Percentiles rank a stretch among this genome's conserved stretches.
Conservation (phyloP, 169 alveolate genomes). For the Cryptosporidium muris region DNA sequence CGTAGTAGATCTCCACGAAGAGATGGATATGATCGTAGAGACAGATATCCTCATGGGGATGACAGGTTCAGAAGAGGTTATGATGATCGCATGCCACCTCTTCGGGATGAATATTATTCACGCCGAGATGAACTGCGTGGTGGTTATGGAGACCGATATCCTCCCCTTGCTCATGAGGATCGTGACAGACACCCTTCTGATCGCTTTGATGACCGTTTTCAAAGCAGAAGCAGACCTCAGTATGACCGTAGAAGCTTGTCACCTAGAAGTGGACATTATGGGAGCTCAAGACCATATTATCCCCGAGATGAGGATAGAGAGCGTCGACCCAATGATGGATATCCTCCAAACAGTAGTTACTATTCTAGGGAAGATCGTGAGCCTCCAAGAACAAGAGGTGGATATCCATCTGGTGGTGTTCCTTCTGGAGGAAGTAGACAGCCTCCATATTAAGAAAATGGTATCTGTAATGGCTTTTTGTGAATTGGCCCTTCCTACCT, state of each 20-base stretch:
- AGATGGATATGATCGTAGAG: constrained; percentile 60
- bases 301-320: constrained; percentile 46
- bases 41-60: constrained; percentile 43
- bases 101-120: constrained; percentile 44
- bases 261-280: constrained; percentile 56
- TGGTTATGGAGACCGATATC: constrained; percentile 54
- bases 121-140: constrained; percentile 57
- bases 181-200: constrained; percentile 64
- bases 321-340: constrained; percentile 40
- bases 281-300: constrained; percentile 35
- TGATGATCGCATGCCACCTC: constrained; percentile 69
- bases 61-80: constrained; percentile 64
- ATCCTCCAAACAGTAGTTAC: constrained; percentile 19
- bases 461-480: too few species aligned
- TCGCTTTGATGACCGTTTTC: constrained; percentile 63
- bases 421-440: constrained; percentile 22
- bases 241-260: constrained; percentile 68
- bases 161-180: constrained; percentile 31
- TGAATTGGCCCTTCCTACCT: too few species aligned
- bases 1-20: constrained; percentile 69
- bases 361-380: constrained; percentile 65
- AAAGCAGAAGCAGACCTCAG: constrained; percentile 35
- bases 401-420: constrained; percentile 33
- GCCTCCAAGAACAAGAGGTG: constrained; percentile 65
- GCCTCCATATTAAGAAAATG: background rate